phyloP scores from a whole-genome alignment of 495 filamentous ascomycete species.

The Polyplosphaeria fusca region DNA sequence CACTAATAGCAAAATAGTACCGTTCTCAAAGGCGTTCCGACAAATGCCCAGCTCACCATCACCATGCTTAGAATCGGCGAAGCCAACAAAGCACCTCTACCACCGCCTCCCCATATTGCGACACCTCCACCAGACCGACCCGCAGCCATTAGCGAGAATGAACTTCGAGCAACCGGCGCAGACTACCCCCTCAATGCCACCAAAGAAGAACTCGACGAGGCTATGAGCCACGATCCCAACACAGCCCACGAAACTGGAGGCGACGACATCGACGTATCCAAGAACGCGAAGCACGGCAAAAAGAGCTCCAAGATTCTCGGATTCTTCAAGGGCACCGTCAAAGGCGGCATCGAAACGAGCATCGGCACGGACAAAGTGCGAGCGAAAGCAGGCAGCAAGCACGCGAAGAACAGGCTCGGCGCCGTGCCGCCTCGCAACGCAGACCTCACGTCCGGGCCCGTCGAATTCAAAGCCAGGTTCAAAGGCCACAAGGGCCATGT shows the following conservation, averaged over 20 bases:
- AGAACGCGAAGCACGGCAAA: slow-evolving; percentile 43
- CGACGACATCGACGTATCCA: slow-evolving; percentile 41
- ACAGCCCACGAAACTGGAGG: slow-evolving; percentile 37
- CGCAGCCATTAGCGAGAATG: slow-evolving; percentile 46
- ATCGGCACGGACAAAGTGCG: slow-evolving; percentile 67
- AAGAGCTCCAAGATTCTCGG: slow-evolving; percentile 55
- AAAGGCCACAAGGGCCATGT: slow-evolving; percentile 69
- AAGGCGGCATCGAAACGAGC: slow-evolving; percentile 63
- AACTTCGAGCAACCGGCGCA: slow-evolving; percentile 45
- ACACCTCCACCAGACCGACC: slow-evolving; percentile 54
- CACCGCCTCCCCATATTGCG: slow-evolving; percentile 65
- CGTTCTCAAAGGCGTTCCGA: slow-evolving; percentile 75
- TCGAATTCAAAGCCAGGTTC: slow-evolving; percentile 71
- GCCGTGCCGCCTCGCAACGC: slow-evolving; percentile 55
- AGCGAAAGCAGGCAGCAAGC: slow-evolving; percentile 61
- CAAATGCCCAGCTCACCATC: slow-evolving; percentile 83
- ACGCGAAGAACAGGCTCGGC: slow-evolving; percentile 69
- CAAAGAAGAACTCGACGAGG: slow-evolving; percentile 52
- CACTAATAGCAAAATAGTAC: slow-evolving; percentile 49
- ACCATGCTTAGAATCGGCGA: slow-evolving; percentile 85
- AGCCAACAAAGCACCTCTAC: slow-evolving; percentile 74
- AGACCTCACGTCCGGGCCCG: slow-evolving; percentile 55
- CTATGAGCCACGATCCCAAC: slow-evolving; percentile 42
- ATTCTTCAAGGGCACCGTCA: slow-evolving; percentile 68
- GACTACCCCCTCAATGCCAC: slow-evolving; percentile 47